Evolutionary conservation across 768 basidiomycete species (phyloP).

Genomic region (Lactarius sp.): DNA sequence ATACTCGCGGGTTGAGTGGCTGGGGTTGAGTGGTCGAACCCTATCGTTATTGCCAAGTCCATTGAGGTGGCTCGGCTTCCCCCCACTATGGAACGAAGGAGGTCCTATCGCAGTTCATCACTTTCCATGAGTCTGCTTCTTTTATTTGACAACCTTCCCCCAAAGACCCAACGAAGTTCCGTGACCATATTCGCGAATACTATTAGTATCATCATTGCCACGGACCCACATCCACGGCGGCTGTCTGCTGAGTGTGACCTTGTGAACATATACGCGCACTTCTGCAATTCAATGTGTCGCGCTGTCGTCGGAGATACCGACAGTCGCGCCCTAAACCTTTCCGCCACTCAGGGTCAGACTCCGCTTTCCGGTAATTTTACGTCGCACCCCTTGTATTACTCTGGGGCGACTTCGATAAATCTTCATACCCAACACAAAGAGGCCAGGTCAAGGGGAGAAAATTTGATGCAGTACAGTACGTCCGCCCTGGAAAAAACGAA

Average conservation of each 20-base stretch:
- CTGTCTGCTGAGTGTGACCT: neutral
- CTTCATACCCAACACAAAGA: neutral
- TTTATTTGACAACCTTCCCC: constrained; percentile 7
- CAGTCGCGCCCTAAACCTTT: constrained; percentile 1
- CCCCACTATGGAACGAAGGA: neutral
- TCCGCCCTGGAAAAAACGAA: neutral
- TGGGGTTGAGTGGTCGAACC: neutral
- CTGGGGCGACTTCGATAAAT: neutral
- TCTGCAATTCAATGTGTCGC: constrained; percentile 11
- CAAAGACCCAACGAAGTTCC: neutral
- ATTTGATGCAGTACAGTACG: neutral
- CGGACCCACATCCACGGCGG: neutral
- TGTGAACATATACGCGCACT: constrained; percentile 1
- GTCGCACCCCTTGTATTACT: neutral
- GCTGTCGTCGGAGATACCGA: constrained; percentile 12
- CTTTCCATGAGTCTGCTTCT: constrained; percentile 7
- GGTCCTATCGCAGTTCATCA: neutral
- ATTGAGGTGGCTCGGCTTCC: neutral
- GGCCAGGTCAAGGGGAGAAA: neutral
- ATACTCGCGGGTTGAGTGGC: neutral
- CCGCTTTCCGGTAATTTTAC: neutral
- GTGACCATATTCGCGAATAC: constrained; percentile 4
- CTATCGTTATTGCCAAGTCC: neutral
- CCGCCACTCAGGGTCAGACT: constrained; percentile 11
- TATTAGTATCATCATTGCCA: neutral